These are phyloP conservation scores for Phialophora expanda DNA, from an alignment of 2,329 filamentous ascomycete species.

Conservation along the genomic window DNA sequence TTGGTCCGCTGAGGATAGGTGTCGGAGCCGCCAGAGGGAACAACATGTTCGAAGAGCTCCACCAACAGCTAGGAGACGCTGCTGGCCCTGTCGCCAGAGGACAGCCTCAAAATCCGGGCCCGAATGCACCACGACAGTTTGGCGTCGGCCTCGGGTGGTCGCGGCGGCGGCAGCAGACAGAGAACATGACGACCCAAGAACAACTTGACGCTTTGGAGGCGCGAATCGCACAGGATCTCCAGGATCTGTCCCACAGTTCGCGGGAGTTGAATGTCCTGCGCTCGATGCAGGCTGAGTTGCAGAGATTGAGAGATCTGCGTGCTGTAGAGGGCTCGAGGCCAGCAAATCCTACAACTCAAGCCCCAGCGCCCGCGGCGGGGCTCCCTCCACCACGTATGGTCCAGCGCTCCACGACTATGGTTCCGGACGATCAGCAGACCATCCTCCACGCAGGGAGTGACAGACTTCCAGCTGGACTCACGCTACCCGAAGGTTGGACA, in stretches of 20 bases:
- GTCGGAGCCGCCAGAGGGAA: conserved; percentile 68
- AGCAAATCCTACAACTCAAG: conserved; percentile 27
- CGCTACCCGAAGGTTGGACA: conserved; percentile 60
- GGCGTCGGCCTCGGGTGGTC: conserved; percentile 49
- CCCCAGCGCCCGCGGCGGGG: conserved; percentile 17
- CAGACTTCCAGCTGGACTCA: conserved; percentile 57
- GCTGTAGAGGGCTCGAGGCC: conserved; percentile 19
- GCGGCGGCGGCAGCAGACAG: conserved; percentile 31
- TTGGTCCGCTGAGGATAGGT: conserved; percentile 76
- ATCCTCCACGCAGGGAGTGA: conserved; percentile 51
- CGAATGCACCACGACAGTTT: conserved; percentile 47
- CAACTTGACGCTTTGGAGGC: conserved; percentile 71
- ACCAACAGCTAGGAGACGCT: conserved; percentile 62
- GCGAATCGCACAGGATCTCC: conserved; percentile 70
- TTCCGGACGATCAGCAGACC: conserved; percentile 39
- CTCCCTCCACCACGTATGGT: conserved; percentile 25
- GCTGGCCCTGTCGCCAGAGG: conserved; percentile 54
- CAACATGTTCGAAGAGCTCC: conserved; percentile 65
- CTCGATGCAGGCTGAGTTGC: conserved; percentile 69
- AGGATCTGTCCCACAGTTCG: conserved; percentile 65
- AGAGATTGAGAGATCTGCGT: conserved; percentile 64
- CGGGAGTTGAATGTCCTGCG: conserved; percentile 73
- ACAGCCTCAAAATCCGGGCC: conserved; percentile 43
- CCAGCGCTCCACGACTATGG: conserved; percentile 7
- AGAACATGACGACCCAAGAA: conserved; percentile 42